Evolutionary conservation across 2,329 filamentous ascomycete species (phyloP), one percentile per base, ranked within the genome.

Genomic region (Malbranchea zuffiana): DNA sequence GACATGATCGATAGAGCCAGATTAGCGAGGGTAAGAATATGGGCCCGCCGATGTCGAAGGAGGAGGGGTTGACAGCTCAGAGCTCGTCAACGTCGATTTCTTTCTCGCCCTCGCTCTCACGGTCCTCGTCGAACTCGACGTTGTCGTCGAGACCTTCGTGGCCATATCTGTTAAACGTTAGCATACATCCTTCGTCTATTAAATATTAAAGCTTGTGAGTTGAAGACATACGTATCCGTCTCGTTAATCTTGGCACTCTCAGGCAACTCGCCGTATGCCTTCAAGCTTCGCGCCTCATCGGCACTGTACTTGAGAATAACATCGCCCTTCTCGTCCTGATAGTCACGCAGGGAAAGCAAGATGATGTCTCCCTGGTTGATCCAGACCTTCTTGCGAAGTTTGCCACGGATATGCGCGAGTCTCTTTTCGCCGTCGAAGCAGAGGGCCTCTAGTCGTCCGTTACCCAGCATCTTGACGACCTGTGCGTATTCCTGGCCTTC

Each of bases 201-300:
- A 17, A 39, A 19, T 33, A 15, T 11, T 13, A 33, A 25, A 13
- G 8, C 10, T 17, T 3, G 15, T n/a, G 3, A 11, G n/a, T 6
- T 8, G 16, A 32, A 34, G 18, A 52, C 77, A 57, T 81, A 93
- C 32, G 85, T 93, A 65, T 96, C 90, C 47, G 86, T 94, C 76
- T 98, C 90, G 77, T 98, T 98, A 77, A 98, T 98, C 81, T 96
- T 96, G 62, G 90, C 90, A 56, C 78, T 82, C 69, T 96, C 90
- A 51, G 90, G 90, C 43, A 98, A 73, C 67, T 98, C 90, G 63
- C 90, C 90, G 65, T 96, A 96, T 45, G 86, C 84, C 71, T 96
- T 96, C 56, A 98, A 75, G 50, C 78, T 82, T 58, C 90, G 80
- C 54, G 90, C 90, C 71, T 96, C 90, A 59, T 98, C 90, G 67